Conservation (phyloP, 139 green algal species). For the Closterium sp. region DNA sequence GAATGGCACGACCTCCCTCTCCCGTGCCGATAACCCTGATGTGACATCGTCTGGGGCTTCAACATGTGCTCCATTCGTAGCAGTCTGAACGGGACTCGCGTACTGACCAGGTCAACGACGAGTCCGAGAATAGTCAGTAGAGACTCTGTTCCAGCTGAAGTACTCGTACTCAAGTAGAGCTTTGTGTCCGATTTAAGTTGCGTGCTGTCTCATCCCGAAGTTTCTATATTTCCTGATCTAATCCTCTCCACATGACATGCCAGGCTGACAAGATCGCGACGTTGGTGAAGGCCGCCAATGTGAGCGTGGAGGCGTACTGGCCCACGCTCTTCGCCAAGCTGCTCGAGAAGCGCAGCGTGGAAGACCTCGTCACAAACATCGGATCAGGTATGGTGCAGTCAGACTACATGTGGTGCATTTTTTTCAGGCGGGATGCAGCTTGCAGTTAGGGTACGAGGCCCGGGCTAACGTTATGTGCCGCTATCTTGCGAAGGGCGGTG, state of each 20-base stretch:
- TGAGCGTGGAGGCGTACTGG: conserved; percentile 96
- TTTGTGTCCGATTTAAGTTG: too few species aligned
- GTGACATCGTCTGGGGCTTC: not conserved
- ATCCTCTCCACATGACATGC: not conserved
- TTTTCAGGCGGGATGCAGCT: not conserved
- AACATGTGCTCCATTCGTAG: not conserved
- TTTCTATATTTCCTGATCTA: not conserved
- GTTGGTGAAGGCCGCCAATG: conserved; percentile 82
- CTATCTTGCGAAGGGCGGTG: not conserved
- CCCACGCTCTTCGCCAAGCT: conserved; percentile 94
- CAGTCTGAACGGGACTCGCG: not conserved
- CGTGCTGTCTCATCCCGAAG: too few species aligned
- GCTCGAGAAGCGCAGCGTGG: conserved; percentile 86
- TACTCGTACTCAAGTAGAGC: too few species aligned
- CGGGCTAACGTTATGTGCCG: too few species aligned
- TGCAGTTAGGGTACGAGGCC: not conserved
- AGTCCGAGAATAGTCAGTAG: not conserved
- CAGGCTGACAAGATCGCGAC: conserved; percentile 88
- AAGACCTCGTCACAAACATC: conserved; percentile 95
- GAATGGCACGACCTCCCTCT: not conserved
- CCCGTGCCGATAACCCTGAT: not conserved
- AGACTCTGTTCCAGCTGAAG: too few species aligned
- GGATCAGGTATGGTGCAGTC: conserved; percentile 67
- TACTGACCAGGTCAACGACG: not conserved
- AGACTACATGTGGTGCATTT: not conserved